Conservation (phyloP, 371 early-diverging fungal species). For the Mortierella sp. region DNA sequence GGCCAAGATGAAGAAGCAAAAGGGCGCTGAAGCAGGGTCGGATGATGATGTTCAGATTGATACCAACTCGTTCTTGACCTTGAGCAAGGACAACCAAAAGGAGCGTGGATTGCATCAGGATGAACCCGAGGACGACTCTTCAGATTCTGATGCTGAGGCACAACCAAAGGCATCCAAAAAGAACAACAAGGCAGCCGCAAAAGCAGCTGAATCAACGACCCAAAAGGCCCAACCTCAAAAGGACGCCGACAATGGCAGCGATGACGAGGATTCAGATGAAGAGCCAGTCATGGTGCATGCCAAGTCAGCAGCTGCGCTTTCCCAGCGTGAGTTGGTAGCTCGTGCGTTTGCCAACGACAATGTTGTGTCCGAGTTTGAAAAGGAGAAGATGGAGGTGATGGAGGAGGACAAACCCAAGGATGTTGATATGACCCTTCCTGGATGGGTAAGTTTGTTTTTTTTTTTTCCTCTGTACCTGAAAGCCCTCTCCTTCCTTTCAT, state of each 20-base stretch:
- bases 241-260: background rate
- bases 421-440: slow-evolving; percentile 88
- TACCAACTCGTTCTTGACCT: slow-evolving; percentile 59
- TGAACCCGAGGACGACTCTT: background rate
- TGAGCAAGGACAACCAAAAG: slow-evolving; percentile 50
- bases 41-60: slow-evolving; percentile 73
- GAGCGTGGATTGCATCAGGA: slow-evolving; percentile 36
- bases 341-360: slow-evolving; percentile 95
- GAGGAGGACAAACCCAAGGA: slow-evolving; percentile 82
- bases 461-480: background rate
- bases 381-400: slow-evolving; percentile 78
- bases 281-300: slow-evolving; percentile 62
- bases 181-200: slow-evolving; percentile 17
- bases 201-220: slow-evolving; percentile 19
- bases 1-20: slow-evolving; percentile 63
- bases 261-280: slow-evolving; percentile 55
- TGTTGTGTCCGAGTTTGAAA: slow-evolving; percentile 87
- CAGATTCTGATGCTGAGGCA: background rate
- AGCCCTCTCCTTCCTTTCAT: background rate
- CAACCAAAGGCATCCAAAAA: slow-evolving; percentile 11
- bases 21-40: slow-evolving; percentile 52
- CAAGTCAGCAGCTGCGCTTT: slow-evolving; percentile 67
- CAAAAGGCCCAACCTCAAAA: background rate
- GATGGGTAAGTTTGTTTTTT: slow-evolving; percentile 72
- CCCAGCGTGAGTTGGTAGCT: slow-evolving; percentile 87